Base-by-base conservation (phyloP, 257 asterid genomes). In the Solanum bulbocastanum region DNA sequence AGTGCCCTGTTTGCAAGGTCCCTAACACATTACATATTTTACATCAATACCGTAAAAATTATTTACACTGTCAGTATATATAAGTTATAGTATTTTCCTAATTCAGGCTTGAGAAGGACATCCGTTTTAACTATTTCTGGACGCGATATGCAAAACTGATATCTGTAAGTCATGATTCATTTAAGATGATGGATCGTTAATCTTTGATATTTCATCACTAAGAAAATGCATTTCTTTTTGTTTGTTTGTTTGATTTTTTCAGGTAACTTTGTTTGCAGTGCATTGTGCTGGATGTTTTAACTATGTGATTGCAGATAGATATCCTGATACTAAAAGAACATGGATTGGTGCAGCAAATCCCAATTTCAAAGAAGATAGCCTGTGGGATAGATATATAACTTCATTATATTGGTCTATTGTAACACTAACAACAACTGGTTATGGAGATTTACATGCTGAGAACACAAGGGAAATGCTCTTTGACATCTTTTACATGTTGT, bases 51-150 rank as follows among this genome's bases (percentile, higher is more conserved):
- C 3, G 42, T 81, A 18, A 46, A 46, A 30, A 81, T 10, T n/a
- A 46, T 82, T 49, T 82, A 49, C 4, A 18, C 18, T 46, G 1
- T 79, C 37, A 42, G 9, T 44, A 42, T 78, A 25, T 25, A 5
- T 25, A 40, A 40, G 4, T 6, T 1, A 1, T 73, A 36, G 46
- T 73, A 73, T 18, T 40, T 56, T 88, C 87, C 39, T 68, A 8
- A 33, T 72, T 85, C 93, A 96, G 98, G 91, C 95, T 96, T 9
- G 99, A 96, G 91, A 96, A 96, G 92, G 99, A 96, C 90, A 96
- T 94, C 32, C 95, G 98, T 36, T 96, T 96, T 86, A 94, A 91
- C 94, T 96, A 96, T 83, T 96, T 96, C 95, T 95, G 98, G 98
- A 95, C 94, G 37, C 94, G 98, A 13, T 96, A 97, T 90, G 93